Evolutionary conservation across 2,329 filamentous ascomycete species (phyloP).

Genomic region (Talaromyces amestolkiae): DNA sequence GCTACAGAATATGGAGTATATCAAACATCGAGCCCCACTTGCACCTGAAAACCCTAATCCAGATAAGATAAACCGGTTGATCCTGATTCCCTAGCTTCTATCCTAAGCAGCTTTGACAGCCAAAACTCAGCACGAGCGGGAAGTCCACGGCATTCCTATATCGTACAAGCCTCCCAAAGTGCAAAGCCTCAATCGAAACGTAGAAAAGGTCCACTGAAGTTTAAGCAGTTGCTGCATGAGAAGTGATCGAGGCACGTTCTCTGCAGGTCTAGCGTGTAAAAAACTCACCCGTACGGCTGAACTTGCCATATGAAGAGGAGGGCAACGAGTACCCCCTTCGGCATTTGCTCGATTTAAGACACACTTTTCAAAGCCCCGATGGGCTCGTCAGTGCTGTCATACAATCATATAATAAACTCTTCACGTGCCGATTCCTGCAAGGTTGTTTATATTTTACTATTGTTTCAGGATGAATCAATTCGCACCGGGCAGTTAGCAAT

Average conservation of each 20-base stretch:
- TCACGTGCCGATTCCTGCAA: neutral
- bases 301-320: neutral
- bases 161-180: neutral
- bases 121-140: neutral
- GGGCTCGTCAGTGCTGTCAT: neutral
- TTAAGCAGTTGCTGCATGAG: neutral
- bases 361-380: neutral
- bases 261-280: neutral
- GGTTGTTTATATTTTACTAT: neutral
- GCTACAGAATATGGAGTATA: neutral
- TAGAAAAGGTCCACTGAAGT: neutral
- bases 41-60: conserved; percentile 4
- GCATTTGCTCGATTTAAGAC: neutral
- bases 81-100: neutral
- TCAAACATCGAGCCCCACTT: neutral
- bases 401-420: neutral
- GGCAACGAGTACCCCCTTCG: neutral
- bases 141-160: neutral
- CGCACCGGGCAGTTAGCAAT: neutral
- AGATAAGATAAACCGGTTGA: conserved; percentile 3
- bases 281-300: neutral
- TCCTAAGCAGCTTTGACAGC: neutral
- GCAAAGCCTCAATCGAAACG: neutral
- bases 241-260: neutral
- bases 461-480: neutral